phyloP scores from a whole-genome alignment of 768 basidiomycete species.

The Coprinopsis strossmayeri region DNA sequence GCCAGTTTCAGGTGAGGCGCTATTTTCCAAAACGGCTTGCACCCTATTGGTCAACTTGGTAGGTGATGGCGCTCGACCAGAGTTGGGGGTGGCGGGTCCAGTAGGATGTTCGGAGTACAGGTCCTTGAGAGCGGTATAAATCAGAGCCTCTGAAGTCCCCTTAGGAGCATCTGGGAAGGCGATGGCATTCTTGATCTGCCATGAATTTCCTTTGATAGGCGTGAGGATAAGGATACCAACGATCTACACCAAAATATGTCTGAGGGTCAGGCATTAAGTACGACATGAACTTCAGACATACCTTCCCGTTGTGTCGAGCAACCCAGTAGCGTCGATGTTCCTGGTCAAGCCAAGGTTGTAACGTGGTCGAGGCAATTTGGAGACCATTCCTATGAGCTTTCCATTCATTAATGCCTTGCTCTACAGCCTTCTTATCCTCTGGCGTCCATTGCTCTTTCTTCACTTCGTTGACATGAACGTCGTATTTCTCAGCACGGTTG shows the following conservation, averaged over 20 bases:
- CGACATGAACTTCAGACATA: neutral
- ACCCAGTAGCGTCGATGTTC: slow-evolving; percentile 54
- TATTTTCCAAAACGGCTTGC: neutral
- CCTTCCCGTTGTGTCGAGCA: slow-evolving; percentile 30
- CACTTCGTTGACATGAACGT: slow-evolving; percentile 43
- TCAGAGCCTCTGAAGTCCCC: slow-evolving; percentile 48
- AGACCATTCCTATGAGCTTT: slow-evolving; percentile 43
- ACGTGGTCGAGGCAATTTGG: slow-evolving; percentile 48
- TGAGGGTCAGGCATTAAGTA: too few relatives aligned
- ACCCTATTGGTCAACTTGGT: slow-evolving; percentile 2
- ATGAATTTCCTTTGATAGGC: slow-evolving; percentile 34
- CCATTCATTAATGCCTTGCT: slow-evolving; percentile 53
- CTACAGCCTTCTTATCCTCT: slow-evolving; percentile 38
- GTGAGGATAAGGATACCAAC: slow-evolving; percentile 48
- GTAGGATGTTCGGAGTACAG: slow-evolving; percentile 26
- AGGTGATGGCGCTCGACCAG: slow-evolving; percentile 13
- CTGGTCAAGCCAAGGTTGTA: slow-evolving; percentile 49
- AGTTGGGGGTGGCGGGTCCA: slow-evolving; percentile 1
- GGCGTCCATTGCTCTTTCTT: slow-evolving; percentile 30
- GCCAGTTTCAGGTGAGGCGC: neutral
- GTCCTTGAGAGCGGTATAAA: slow-evolving; percentile 39
- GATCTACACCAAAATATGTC: slow-evolving; percentile 22
- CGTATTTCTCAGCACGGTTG: slow-evolving; percentile 47
- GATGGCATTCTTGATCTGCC: slow-evolving; percentile 51
- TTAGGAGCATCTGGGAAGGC: slow-evolving; percentile 48